Percentiles rank a stretch among this genome's conserved stretches.
Conservation (phyloP, 306 rosid genomes). For the Quillaja saponaria region DNA sequence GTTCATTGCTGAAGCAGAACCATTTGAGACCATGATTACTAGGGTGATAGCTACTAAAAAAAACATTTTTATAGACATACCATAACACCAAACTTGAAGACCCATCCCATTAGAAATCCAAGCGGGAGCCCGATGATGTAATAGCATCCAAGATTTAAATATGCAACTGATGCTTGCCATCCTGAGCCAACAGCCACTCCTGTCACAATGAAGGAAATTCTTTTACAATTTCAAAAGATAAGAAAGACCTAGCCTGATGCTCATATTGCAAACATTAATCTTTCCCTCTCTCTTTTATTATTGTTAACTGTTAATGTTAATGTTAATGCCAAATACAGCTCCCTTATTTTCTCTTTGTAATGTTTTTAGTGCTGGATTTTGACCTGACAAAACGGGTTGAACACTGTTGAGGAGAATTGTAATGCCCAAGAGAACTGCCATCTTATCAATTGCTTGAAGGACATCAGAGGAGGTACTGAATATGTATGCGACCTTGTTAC, state of each 20-base stretch:
- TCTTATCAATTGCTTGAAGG: slow-evolving; percentile 42
- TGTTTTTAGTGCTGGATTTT: not conserved
- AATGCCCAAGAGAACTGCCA: slow-evolving; percentile 51
- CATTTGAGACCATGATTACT: too few species aligned
- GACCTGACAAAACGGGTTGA: slow-evolving; percentile 71
- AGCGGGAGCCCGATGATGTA: slow-evolving; percentile 54
- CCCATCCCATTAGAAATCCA: slow-evolving; percentile 56
- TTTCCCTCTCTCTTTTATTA: too few species aligned
- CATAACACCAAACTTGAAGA: slow-evolving; percentile 38
- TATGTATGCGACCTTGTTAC: slow-evolving; percentile 41
- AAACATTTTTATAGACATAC: too few species aligned
- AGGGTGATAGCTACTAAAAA: too few species aligned
- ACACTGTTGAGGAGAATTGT: slow-evolving; percentile 69
- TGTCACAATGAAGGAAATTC: not conserved
- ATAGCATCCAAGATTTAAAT: slow-evolving; percentile 55
- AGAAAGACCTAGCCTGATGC: too few species aligned
- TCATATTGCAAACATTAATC: too few species aligned
- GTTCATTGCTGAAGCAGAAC: too few species aligned
- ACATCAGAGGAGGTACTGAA: slow-evolving; percentile 56
- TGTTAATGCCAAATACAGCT: not conserved
- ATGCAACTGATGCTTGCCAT: slow-evolving; percentile 66
- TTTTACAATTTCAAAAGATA: not conserved
- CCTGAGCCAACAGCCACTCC: slow-evolving; percentile 79
- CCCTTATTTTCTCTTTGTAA: not conserved
- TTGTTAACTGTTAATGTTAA: too few species aligned